Evolutionary conservation across 257 asterid genomes (phyloP).

Genomic region (Rhazya stricta): DNA sequence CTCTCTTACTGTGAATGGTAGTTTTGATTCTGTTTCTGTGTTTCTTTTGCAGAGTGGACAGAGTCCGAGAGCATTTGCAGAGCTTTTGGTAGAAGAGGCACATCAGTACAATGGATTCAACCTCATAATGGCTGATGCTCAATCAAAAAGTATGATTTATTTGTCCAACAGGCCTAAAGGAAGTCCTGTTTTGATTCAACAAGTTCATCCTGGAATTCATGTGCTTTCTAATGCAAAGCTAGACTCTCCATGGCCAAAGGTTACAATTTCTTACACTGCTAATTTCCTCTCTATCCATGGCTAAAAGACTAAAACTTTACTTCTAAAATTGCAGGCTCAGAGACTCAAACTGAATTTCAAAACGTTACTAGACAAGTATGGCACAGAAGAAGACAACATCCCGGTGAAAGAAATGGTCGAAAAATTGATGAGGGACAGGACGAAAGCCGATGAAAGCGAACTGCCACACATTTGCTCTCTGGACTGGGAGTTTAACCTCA

Average conservation of each 20-base stretch:
- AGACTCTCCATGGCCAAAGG: constrained; percentile 85
- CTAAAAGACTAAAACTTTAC: too few relatives aligned
- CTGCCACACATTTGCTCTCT: constrained; percentile 51
- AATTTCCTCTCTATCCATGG: too few relatives aligned
- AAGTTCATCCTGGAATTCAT: constrained; percentile 55
- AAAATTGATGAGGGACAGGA: constrained; percentile 51
- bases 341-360: constrained; percentile 41
- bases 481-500: constrained; percentile 54
- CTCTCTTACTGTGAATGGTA: not conserved
- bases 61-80: constrained; percentile 59
- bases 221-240: constrained; percentile 56
- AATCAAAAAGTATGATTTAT: constrained; percentile 48
- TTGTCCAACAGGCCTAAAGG: constrained; percentile 64
- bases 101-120: constrained; percentile 64
- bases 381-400: constrained; percentile 23
- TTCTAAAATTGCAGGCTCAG: constrained; percentile 33
- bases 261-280: constrained; percentile 2
- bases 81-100: constrained; percentile 43
- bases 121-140: constrained; percentile 51
- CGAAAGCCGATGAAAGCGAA: constrained; percentile 41
- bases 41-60: constrained; percentile 40
- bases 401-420: constrained; percentile 43
- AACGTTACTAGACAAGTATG: constrained; percentile 18
- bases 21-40: not conserved
- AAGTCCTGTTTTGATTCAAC: constrained; percentile 30